A percentile compares a stretch with the other conserved stretches of the same genome.
These are phyloP conservation scores for Plasmodium cynomolgi DNA, from an alignment of 169 alveolate genomes.

Conservation along the genomic window DNA sequence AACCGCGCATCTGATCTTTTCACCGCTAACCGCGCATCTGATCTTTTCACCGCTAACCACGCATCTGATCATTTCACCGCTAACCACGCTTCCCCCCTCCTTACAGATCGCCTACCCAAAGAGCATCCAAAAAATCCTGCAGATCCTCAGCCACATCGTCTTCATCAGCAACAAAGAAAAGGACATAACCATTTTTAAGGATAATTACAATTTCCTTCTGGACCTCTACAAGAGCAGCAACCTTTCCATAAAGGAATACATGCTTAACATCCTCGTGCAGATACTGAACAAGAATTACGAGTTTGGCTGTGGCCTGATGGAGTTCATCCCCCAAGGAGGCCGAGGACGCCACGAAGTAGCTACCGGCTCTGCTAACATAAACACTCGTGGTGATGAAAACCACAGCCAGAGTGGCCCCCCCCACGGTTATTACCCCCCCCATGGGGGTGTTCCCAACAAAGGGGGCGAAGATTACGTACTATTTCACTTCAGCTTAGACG, in stretches of 20 bases:
- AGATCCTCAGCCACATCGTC: conserved; percentile 58
- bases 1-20: neutral
- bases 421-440: neutral
- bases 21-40: neutral
- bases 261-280: conserved; percentile 42
- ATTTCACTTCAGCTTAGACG: conserved; percentile 61
- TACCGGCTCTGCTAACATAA: neutral
- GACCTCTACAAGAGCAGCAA: conserved; percentile 51
- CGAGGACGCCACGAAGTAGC: neutral
- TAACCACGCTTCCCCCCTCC: neutral
- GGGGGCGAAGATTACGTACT: conserved; percentile 45
- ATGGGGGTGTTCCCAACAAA: neutral
- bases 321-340: neutral
- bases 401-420: neutral
- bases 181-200: conserved; percentile 58
- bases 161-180: conserved; percentile 50
- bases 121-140: conserved; percentile 25
- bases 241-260: conserved; percentile 29
- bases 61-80: neutral
- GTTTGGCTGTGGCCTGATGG: neutral
- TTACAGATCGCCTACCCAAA: conserved; percentile 33
- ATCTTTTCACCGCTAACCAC: neutral
- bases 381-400: neutral
- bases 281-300: conserved; percentile 63
- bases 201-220: conserved; percentile 45